A percentile compares a stretch with the other conserved stretches of the same genome.
phyloP scores from a whole-genome alignment of 108 stramenopile species.

The Fistulifera pelliculosa region DNA sequence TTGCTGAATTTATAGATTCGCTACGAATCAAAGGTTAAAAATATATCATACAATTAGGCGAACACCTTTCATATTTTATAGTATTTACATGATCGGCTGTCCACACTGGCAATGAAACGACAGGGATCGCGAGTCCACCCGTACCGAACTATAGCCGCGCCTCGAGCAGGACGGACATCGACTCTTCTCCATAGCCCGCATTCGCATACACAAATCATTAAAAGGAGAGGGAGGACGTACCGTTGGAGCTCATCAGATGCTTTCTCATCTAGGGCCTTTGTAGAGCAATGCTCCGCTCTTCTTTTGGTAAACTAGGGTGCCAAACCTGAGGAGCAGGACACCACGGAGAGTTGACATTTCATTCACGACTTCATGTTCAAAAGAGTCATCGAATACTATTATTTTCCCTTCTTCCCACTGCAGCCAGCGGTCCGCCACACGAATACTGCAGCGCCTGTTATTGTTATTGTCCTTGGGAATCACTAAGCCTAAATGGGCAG shows the following conservation, averaged over 20 bases:
- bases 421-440: conserved; percentile 55
- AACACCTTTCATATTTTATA: too few species aligned
- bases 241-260: conserved; percentile 16
- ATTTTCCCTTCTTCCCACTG: conserved; percentile 57
- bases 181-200: too few species aligned
- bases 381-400: conserved; percentile 78
- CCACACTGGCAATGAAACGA: too few species aligned
- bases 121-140: too few species aligned
- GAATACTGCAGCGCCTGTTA: conserved; percentile 31
- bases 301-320: conserved; percentile 47
- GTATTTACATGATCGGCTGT: too few species aligned
- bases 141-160: too few species aligned
- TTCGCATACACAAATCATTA: too few species aligned
- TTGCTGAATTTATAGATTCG: too few species aligned
- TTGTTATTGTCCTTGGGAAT: conserved; percentile 27
- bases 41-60: too few species aligned
- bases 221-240: conserved; percentile 8
- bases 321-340: conserved; percentile 64
- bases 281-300: conserved; percentile 15
- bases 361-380: conserved; percentile 74
- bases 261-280: conserved; percentile 11
- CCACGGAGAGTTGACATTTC: conserved; percentile 43
- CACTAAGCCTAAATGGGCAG: conserved; percentile 67
- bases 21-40: too few species aligned
- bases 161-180: too few species aligned